These are phyloP conservation scores for Bromus sterilis DNA, from an alignment of 176 grass and related monocot species.

Conservation along the genomic window DNA sequence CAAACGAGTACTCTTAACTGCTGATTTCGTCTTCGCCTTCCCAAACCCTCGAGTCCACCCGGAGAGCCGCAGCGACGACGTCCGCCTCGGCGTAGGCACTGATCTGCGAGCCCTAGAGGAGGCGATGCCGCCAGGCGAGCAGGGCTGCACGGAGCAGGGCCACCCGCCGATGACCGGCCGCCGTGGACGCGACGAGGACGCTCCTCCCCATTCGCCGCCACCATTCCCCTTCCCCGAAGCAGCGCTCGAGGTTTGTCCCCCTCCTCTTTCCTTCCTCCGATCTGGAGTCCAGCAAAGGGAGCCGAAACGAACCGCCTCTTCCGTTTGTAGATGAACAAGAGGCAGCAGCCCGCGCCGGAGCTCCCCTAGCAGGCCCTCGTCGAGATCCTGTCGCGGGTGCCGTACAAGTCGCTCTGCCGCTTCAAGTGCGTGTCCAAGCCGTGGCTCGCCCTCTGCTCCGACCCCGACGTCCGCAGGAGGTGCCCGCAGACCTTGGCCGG, in stretches of 20 bases:
- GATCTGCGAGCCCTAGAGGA: background rate
- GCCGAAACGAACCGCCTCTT: background rate
- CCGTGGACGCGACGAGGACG: background rate
- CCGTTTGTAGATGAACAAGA: background rate
- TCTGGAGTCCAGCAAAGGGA: background rate
- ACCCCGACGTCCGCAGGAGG: background rate
- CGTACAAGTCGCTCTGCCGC: background rate
- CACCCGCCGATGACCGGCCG: background rate
- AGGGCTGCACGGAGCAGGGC: background rate
- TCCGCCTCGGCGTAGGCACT: background rate
- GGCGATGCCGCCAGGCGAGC: background rate
- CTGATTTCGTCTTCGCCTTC: too few relatives aligned
- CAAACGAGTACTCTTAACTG: too few relatives aligned
- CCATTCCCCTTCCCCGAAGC: background rate
- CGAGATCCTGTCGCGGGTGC: background rate
- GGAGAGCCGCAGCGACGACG: background rate
- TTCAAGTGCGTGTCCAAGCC: background rate
- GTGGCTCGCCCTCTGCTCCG: background rate
- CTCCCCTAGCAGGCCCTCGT: background rate
- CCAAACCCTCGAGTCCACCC: background rate
- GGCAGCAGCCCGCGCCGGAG: background rate
- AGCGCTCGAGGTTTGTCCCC: background rate
- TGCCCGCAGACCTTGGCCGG: background rate
- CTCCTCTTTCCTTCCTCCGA: background rate
- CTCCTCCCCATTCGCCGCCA: background rate